Base-by-base conservation (phyloP, 495 filamentous ascomycete genomes). In the Platismatia glauca region DNA sequence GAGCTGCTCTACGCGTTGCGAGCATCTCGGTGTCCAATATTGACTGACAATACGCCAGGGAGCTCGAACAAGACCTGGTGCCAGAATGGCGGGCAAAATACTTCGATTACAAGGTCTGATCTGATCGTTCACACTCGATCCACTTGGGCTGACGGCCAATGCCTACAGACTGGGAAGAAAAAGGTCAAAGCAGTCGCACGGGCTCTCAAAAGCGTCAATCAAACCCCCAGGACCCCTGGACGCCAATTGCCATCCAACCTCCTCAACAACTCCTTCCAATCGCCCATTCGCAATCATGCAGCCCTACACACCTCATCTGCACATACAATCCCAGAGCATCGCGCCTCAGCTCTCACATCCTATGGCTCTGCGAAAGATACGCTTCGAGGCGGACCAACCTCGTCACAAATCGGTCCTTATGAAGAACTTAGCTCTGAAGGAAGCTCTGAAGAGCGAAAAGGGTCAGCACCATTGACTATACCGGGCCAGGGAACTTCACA, bases 81-180 rank as follows among this genome's bases (percentile, higher is more conserved):
- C 89, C 91, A 77, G 91, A 96, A 81, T 96, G 91, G 91, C 83
- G 87, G 67, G 84, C 82, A 66, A 95, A 95, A 73, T 96, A 96
- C 74, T 80, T 96, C 62, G 84, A 96, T 75, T 96, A 96, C 78
- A 95, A 91, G 80, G 87, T 84, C 53, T 55, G 68, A 63, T 15
- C 8, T 62, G n/a, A 4, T 50, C n/a, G 8, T 6, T 12, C 38
- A 38, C 31, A 15, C 39, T 15, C 37, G n/a, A 37, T 31, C 33
- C 18, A 33, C 53, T 29, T 34, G 22, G 48, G 37, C 58, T 61
- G 24, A 52, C 29, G 9, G 27, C 27, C 64, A 5, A 33, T 13
- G n/a, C 31, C 50, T 4, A 22, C 64, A 86, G 82, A 65, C 66
- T n/a, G 91, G 89, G 35, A 96, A 96, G 74, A 95, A 96, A 76